Base-by-base conservation (phyloP, 129 eudicot genomes). In the Flaveria trinervia region DNA sequence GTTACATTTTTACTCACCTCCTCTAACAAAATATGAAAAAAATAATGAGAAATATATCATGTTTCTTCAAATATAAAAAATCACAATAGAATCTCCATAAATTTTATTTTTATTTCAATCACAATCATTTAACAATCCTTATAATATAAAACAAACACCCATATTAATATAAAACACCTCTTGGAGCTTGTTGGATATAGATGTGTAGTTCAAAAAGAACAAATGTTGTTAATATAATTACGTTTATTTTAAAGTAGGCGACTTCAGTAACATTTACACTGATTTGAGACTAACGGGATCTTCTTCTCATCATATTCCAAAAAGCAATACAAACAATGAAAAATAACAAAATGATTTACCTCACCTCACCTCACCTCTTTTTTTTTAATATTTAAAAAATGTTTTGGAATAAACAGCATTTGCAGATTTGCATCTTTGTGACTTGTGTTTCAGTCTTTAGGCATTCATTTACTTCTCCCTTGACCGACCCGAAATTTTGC, bases 221-320 rank as follows among this genome's bases (percentile, higher is more conserved):
- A 48, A 65, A 39, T 2, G 44, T 50, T 76, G 39, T 10, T 13
- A 18, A 28, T 70, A 70, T 70, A 70, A 70, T 46, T 64, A 66
- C 9, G 44, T 36, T 66, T 39, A 66, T 2, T 59, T 25, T 25
- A 70, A 78, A 78, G 71, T 70, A 60, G 48, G 68, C 59, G 74
- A 68, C 65, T 54, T 71, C 77, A 60, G 77, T 79, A 61, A 46
- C 65, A 79, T 79, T 71, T 60, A 70, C 77, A 79, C 49, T 71
- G 77, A 77, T 70, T 36, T 45, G 69, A 69, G 46, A 77, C 69
- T 68, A 77, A 68, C 41, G 14, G 57, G 33, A 25, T 68, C 76
- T 57, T 25, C 74, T 54, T 68, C 81, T 78, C 81, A 77, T 49
- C 81, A 77, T 30, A 64, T 77, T 70, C 72, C 65, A 28, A 69